Evolutionary conservation across 768 basidiomycete genomes (phyloP).

Genomic region (Lanmaoa rubissima): DNA sequence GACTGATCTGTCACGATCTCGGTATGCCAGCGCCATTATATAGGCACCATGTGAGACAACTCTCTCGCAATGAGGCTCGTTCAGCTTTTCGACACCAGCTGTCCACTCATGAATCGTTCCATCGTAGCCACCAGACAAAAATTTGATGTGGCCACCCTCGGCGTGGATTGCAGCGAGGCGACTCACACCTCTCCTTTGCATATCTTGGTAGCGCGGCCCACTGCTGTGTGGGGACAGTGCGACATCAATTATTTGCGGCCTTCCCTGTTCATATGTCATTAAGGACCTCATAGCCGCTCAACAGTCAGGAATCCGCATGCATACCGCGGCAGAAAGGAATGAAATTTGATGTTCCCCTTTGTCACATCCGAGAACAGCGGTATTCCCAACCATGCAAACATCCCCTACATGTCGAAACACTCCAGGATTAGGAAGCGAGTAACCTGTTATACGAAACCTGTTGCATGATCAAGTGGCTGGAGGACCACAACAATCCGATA

Average conservation of each 20-base stretch:
- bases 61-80: conserved; percentile 25
- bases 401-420: conserved; percentile 44
- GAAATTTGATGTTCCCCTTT: conserved; percentile 43
- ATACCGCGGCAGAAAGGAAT: conserved; percentile 35
- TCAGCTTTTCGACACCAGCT: conserved; percentile 18
- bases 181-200: conserved; percentile 36
- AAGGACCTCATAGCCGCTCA: conserved; percentile 22
- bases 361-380: conserved; percentile 43
- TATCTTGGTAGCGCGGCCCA: conserved; percentile 24
- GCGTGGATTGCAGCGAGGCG: conserved; percentile 41
- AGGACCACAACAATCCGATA: conserved; percentile 1
- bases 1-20: conserved; percentile 32
- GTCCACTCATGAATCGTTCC: conserved; percentile 43
- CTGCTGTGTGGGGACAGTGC: conserved; percentile 33
- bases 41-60: conserved; percentile 31
- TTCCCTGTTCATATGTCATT: conserved; percentile 28
- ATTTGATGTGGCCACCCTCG: conserved; percentile 32
- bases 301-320: conserved; percentile 28
- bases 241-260: conserved; percentile 33
- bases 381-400: conserved; percentile 42
- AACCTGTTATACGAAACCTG: conserved; percentile 37
- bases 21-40: conserved; percentile 41
- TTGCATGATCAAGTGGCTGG: conserved; percentile 14
- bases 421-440: conserved; percentile 39
- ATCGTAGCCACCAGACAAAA: conserved; percentile 51